phyloP scores from a whole-genome alignment of 1,284 basidiomycete species.

The Afroboletus lepidellus region DNA sequence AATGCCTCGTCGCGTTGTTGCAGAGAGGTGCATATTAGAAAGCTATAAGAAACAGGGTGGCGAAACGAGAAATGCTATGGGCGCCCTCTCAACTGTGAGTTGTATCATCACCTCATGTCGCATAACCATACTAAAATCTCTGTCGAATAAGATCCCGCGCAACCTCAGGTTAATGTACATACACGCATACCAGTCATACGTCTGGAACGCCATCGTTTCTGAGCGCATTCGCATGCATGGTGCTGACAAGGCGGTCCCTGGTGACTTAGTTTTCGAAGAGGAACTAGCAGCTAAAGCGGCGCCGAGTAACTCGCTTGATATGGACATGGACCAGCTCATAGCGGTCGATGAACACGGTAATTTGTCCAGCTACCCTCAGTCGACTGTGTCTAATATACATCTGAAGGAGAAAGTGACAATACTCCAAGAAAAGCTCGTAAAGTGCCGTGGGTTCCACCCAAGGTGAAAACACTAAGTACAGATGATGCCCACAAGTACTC shows the following conservation, averaged over 20 bases:
- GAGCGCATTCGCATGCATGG: conserved; percentile 85
- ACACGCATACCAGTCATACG: conserved; percentile 97
- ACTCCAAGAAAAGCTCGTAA: conserved; percentile 42
- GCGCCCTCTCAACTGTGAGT: conserved; percentile 79
- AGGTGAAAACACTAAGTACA: conserved; percentile 74
- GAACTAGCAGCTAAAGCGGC: conserved; percentile 23
- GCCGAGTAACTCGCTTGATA: conserved; percentile 39
- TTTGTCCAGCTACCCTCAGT: conserved; percentile 6
- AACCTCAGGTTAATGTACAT: conserved; percentile 97
- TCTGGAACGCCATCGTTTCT: conserved; percentile 96
- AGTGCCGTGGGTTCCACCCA: conserved; percentile 58
- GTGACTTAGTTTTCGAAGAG: conserved; percentile 82
- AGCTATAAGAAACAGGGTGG: conserved; percentile 81
- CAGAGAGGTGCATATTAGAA: conserved; percentile 90
- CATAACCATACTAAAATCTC: not conserved
- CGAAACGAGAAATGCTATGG: conserved; percentile 80
- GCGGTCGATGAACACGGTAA: conserved; percentile 45
- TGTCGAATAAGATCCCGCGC: conserved; percentile 74
- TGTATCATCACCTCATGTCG: not conserved
- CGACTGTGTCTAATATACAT: conserved; percentile 8
- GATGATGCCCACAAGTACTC: conserved; percentile 77
- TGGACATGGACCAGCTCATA: conserved; percentile 39
- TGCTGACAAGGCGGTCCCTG: conserved; percentile 71
- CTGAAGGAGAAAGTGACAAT: conserved; percentile 30
- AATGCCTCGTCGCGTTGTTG: conserved; percentile 88